These are phyloP conservation scores for Hypocrella siamensis DNA, from an alignment of 2,329 filamentous ascomycete species.

Conservation along the genomic window DNA sequence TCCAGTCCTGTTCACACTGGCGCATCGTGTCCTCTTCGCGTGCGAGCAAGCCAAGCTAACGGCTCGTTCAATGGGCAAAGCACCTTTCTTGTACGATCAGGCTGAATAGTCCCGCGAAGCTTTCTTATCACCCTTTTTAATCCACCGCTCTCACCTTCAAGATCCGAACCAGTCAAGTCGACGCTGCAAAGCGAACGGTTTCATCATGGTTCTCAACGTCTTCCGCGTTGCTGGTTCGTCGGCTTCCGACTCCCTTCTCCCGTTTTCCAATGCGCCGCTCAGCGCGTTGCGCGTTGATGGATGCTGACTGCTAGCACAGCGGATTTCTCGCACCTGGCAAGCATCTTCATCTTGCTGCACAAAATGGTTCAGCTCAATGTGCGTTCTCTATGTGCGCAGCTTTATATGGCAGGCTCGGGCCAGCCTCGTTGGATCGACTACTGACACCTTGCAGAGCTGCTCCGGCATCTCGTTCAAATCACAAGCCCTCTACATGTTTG, in stretches of 20 bases:
- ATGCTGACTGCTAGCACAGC: conserved; percentile 32
- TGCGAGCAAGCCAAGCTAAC: too few relatives aligned
- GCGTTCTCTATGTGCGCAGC: conserved; percentile 16
- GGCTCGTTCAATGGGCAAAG: too few relatives aligned
- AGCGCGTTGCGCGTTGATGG: conserved; percentile 2
- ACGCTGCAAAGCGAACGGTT: too few relatives aligned
- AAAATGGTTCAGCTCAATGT: conserved; percentile 94
- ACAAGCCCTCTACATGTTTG: conserved; percentile 83
- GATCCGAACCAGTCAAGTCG: too few relatives aligned
- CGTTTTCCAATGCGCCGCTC: conserved; percentile 3
- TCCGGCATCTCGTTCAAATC: conserved; percentile 98
- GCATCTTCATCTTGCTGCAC: conserved; percentile 85
- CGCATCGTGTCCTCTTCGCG: conserved; percentile 6
- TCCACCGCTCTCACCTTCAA: too few relatives aligned
- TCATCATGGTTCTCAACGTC: conserved; percentile 35
- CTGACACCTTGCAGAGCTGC: conserved; percentile 52
- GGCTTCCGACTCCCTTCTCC: background rate
- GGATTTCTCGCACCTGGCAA: conserved; percentile 89
- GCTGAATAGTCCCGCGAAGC: too few relatives aligned
- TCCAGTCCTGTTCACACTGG: conserved; percentile 1
- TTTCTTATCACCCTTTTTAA: too few relatives aligned
- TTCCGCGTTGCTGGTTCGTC: conserved; percentile 41
- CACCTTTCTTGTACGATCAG: too few relatives aligned
- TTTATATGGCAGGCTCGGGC: background rate
- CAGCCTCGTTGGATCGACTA: conserved; percentile 1